Evolutionary conservation across 2,329 filamentous ascomycete species (phyloP).

Genomic region (Nemania sp.): DNA sequence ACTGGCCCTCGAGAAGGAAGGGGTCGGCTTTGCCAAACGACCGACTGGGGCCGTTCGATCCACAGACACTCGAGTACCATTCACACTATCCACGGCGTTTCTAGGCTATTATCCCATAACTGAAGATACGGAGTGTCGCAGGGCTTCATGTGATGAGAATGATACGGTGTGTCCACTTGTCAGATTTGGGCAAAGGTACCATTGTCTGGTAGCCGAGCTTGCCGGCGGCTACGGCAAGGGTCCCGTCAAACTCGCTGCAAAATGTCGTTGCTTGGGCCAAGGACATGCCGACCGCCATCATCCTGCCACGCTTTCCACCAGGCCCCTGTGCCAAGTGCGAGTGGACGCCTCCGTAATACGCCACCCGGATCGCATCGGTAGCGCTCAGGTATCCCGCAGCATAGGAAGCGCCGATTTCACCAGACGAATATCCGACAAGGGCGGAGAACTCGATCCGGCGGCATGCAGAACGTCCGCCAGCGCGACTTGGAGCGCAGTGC

Average conservation of each 20-base stretch:
- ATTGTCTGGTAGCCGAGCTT: slow-evolving; percentile 28
- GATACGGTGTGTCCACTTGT: slow-evolving; percentile 45
- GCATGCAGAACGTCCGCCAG: slow-evolving; percentile 23
- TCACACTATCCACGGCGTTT: slow-evolving; percentile 2
- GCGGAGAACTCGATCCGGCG: slow-evolving; percentile 21
- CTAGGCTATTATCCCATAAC: not conserved
- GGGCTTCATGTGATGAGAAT: slow-evolving; percentile 44
- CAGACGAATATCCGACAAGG: slow-evolving; percentile 40
- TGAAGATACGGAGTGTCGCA: slow-evolving; percentile 1
- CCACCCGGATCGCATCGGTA: slow-evolving; percentile 46
- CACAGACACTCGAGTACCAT: slow-evolving; percentile 28
- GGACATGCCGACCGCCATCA: slow-evolving; percentile 6
- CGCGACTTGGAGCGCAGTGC: slow-evolving; percentile 30
- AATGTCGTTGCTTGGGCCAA: not conserved
- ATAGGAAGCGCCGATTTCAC: slow-evolving; percentile 53
- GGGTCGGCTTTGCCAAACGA: not conserved
- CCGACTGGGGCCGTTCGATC: not conserved
- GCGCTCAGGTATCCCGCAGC: slow-evolving; percentile 49
- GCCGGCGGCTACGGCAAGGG: slow-evolving; percentile 36
- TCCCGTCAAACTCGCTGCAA: not conserved
- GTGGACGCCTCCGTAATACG: not conserved
- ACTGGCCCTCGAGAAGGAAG: not conserved
- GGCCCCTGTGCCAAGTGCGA: not conserved
- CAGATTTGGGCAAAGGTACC: slow-evolving; percentile 36
- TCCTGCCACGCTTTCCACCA: not conserved